Conservation (phyloP, 2,329 filamentous ascomycete species). For the Daldinia eschscholtzii region DNA sequence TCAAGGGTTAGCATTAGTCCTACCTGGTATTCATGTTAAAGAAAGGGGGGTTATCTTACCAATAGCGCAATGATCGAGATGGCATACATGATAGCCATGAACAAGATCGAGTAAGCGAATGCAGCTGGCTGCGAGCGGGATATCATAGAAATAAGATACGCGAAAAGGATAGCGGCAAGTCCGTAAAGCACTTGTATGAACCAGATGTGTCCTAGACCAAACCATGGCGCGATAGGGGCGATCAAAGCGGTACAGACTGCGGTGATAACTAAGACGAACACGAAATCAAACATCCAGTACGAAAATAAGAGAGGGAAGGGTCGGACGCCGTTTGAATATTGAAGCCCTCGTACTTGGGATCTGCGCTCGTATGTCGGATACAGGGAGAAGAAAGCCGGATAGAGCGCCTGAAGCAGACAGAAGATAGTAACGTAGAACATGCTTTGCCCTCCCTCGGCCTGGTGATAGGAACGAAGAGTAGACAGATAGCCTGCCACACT, state of each 20-base stretch:
- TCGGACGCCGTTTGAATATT: constrained; percentile 77
- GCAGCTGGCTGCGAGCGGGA: constrained; percentile 73
- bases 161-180: constrained; percentile 68
- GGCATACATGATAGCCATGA: constrained; percentile 47
- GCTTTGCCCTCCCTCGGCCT: constrained; percentile 41
- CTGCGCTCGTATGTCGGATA: constrained; percentile 74
- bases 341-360: constrained; percentile 71
- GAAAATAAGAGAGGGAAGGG: constrained; percentile 73
- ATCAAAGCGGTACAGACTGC: constrained; percentile 66
- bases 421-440: constrained; percentile 47
- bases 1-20: neutral
- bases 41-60: constrained; percentile 37
- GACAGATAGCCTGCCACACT: constrained; percentile 35
- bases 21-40: neutral
- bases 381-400: constrained; percentile 74
- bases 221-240: constrained; percentile 66
- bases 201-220: constrained; percentile 71
- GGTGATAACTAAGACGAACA: constrained; percentile 63
- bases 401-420: constrained; percentile 64
- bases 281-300: constrained; percentile 73
- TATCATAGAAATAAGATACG: constrained; percentile 73
- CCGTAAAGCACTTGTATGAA: constrained; percentile 74
- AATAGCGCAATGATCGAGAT: constrained; percentile 46
- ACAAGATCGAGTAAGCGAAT: constrained; percentile 65
- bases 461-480: constrained; percentile 34